phyloP scores from a whole-genome alignment of 805 yeast species.

The Wickerhamomyces rabaulensis region DNA sequence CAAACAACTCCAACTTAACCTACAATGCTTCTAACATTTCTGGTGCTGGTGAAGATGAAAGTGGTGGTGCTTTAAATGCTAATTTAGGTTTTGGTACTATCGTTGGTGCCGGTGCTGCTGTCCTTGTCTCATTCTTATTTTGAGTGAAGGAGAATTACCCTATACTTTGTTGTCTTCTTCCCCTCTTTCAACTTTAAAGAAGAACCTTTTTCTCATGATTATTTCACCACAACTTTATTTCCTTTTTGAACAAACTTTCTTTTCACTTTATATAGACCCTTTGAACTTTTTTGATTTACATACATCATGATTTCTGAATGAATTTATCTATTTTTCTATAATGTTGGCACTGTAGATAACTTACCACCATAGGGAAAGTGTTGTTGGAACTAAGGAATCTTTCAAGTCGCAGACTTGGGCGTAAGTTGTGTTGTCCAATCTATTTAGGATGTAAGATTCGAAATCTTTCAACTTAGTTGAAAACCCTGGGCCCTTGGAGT shows the following conservation, averaged over 20 bases:
- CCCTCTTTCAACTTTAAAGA: too few relatives aligned
- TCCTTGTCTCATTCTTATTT: not conserved
- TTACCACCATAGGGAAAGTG: slow-evolving; percentile 27
- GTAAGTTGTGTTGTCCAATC: slow-evolving; percentile 12
- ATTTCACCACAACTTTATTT: too few relatives aligned
- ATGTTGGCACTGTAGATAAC: not conserved
- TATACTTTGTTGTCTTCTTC: too few relatives aligned
- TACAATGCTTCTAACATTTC: slow-evolving; percentile 1
- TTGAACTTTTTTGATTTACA: not conserved
- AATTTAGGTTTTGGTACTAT: not conserved
- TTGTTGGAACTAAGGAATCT: slow-evolving; percentile 8
- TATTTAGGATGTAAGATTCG: slow-evolving; percentile 9
- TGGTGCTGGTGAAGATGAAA: slow-evolving; percentile 7
- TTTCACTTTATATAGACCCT: not conserved
- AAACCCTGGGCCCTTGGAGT: slow-evolving; percentile 44
- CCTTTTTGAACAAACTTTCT: too few relatives aligned
- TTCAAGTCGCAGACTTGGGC: slow-evolving; percentile 14
- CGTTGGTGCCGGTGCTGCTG: not conserved
- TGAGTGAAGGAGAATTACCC: too few relatives aligned
- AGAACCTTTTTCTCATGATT: not conserved
- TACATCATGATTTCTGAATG: too few relatives aligned
- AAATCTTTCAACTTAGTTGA: slow-evolving; percentile 30
- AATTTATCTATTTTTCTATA: not conserved
- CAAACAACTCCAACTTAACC: not conserved
- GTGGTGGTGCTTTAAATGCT: not conserved